Evolutionary conservation across 2,329 filamentous ascomycete genomes (phyloP), one percentile per base, ranked within the genome.

Genomic region (Raffaelea arxii): DNA sequence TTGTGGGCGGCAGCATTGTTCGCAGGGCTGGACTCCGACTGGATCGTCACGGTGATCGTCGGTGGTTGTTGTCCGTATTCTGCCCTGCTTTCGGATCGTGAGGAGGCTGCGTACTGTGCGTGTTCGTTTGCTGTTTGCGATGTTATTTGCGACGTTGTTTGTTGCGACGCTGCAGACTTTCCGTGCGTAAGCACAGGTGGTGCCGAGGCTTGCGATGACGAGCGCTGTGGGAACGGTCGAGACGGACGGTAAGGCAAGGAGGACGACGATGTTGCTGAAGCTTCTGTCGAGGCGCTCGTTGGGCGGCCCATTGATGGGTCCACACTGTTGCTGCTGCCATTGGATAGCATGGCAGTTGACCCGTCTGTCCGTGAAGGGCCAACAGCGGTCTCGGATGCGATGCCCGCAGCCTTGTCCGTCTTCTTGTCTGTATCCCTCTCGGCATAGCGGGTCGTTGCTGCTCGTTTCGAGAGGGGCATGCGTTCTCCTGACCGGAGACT

Each of bases 401-500:
- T n/a, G n/a, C n/a, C n/a, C n/a, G n/a, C n/a, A n/a, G n/a, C n/a
- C n/a, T n/a, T n/a, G n/a, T n/a, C n/a, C n/a, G n/a, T n/a, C n/a
- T n/a, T n/a, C 67, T 63, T 46, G 72, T 70, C 46, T 74, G 71
- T 70, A 50, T 82, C 79, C 14, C 71, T 71, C 18, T 84, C 82
- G n/a, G 72, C 68, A 22, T 78, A 74, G 48, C 78, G 78, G 38
- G 77, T 75, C 2, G 72, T 75, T 4, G 72, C 72, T 39, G 80
- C 71, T 35, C 91, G 78, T 62, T 86, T 87, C 1, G 86, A 84
- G 54, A 88, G 84, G 1, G 84, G 80, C 4, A 80, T 71, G 46
- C 85, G 77, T 50, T 92, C 85, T 22, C 86, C 84, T 54, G 82
- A 86, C 43, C 85, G 82, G 51, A 95, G 64, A 66, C 90, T 96